These are phyloP conservation scores for Brassica cretica DNA, from an alignment of 345 rosid species.

Conservation along the genomic window DNA sequence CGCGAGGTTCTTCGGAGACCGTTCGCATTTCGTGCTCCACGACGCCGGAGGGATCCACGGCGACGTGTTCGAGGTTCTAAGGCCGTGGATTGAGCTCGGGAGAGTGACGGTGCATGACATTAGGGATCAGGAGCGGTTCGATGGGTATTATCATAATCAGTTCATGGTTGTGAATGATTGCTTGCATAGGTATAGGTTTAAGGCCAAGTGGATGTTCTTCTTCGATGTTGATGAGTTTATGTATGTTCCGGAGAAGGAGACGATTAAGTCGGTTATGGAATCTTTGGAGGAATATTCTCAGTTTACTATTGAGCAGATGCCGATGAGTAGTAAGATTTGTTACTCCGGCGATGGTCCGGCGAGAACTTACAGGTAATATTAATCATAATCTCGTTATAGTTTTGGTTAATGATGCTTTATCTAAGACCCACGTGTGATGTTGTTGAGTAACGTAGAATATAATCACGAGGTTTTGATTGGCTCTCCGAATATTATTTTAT, in stretches of 20 bases:
- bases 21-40: constrained; percentile 78
- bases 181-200: constrained; percentile 71
- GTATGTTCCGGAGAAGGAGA: constrained; percentile 55
- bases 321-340: constrained; percentile 78
- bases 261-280: constrained; percentile 60
- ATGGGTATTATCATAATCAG: constrained; percentile 93
- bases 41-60: constrained; percentile 86
- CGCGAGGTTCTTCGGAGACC: constrained; percentile 62
- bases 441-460: constrained; percentile 21
- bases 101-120: constrained; percentile 79
- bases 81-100: constrained; percentile 94
- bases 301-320: constrained; percentile 81
- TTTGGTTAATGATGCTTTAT: constrained; percentile 15
- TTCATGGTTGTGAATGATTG: constrained; percentile 94
- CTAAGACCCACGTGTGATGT: constrained; percentile 30
- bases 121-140: constrained; percentile 82
- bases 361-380: constrained; percentile 64
- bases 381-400: background rate
- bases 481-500: background rate
- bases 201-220: constrained; percentile 90
- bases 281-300: constrained; percentile 61
- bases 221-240: constrained; percentile 85
- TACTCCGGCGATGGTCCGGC: constrained; percentile 57
- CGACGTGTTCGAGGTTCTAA: constrained; percentile 70
- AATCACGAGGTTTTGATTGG: constrained; percentile 23